A percentile compares a stretch with the other conserved stretches of the same genome.
Conservation (phyloP, 2,329 filamentous ascomycete species). For the Zasmidium cellare region DNA sequence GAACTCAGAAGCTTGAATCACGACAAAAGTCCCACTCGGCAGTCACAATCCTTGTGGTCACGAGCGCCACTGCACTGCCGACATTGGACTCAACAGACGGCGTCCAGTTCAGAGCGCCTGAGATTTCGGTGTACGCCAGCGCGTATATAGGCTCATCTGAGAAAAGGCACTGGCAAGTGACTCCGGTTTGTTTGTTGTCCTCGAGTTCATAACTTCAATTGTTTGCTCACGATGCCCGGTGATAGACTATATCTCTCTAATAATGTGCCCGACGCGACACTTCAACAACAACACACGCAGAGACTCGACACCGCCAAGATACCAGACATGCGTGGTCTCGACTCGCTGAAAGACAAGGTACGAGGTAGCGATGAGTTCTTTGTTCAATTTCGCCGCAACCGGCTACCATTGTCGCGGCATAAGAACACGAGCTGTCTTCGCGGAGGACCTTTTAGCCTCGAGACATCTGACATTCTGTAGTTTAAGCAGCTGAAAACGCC, state of each 20-base stretch:
- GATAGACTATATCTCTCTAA: background rate
- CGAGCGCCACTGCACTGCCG: too few species aligned
- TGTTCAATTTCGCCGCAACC: background rate
- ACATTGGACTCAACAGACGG: too few species aligned
- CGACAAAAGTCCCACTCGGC: too few species aligned
- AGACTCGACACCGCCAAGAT: background rate
- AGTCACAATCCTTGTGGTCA: too few species aligned
- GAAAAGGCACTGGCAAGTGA: background rate
- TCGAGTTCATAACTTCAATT: background rate
- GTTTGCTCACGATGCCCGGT: background rate
- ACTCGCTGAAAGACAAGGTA: conserved; percentile 18
- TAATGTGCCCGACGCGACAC: background rate
- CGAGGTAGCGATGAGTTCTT: background rate
- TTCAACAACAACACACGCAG: background rate
- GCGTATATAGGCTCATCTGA: background rate
- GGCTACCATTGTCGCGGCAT: background rate
- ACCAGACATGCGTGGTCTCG: conserved; percentile 8
- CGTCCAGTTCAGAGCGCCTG: too few species aligned
- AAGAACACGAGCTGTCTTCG: background rate
- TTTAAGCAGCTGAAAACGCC: background rate
- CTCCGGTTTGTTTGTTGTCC: background rate
- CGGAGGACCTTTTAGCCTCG: background rate
- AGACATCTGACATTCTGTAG: background rate
- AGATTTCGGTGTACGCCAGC: too few species aligned
- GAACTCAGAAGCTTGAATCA: too few species aligned